Evolutionary conservation across 768 basidiomycete genomes (phyloP).

Genomic region (Agrocybe pediades): DNA sequence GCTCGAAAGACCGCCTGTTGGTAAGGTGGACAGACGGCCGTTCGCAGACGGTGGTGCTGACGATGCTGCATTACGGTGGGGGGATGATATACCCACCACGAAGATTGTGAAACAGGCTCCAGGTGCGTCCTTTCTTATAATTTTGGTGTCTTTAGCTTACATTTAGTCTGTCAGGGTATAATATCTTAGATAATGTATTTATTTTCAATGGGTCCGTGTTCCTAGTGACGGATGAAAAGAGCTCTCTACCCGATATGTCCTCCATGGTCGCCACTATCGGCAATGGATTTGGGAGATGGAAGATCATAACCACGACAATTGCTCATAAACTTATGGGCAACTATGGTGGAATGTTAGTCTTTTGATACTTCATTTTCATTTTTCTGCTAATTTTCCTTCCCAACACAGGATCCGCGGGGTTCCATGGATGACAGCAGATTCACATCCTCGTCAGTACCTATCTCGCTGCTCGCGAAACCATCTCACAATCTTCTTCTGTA

Average conservation of each 20-base stretch:
- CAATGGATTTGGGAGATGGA: slow-evolving; percentile 53
- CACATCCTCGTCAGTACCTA: slow-evolving; percentile 45
- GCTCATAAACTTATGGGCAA: slow-evolving; percentile 50
- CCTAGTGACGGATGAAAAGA: slow-evolving; percentile 68
- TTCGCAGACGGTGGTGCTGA: slow-evolving; percentile 44
- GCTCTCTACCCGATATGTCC: slow-evolving; percentile 57
- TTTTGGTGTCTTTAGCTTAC: not conserved
- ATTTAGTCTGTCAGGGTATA: slow-evolving; percentile 59
- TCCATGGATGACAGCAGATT: slow-evolving; percentile 66
- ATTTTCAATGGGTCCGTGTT: slow-evolving; percentile 73
- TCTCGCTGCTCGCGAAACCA: slow-evolving; percentile 4
- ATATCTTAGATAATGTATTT: slow-evolving; percentile 81
- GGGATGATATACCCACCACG: slow-evolving; percentile 53
- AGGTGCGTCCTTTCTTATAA: slow-evolving; percentile 41
- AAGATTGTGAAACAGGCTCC: slow-evolving; percentile 63
- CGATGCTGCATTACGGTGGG: slow-evolving; percentile 61
- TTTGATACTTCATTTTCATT: not conserved
- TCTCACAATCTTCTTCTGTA: no score
- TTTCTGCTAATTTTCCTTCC: not conserved
- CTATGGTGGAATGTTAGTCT: slow-evolving; percentile 53
- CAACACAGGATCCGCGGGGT: slow-evolving; percentile 60
- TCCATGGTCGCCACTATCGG: slow-evolving; percentile 49
- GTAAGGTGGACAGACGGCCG: slow-evolving; percentile 20
- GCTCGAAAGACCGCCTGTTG: slow-evolving; percentile 33
- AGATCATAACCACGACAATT: slow-evolving; percentile 51